A percentile compares a stretch with the other conserved stretches of the same genome.
Conservation (phyloP, 2,329 filamentous ascomycete genomes). For the Hypoxylon sp. region DNA sequence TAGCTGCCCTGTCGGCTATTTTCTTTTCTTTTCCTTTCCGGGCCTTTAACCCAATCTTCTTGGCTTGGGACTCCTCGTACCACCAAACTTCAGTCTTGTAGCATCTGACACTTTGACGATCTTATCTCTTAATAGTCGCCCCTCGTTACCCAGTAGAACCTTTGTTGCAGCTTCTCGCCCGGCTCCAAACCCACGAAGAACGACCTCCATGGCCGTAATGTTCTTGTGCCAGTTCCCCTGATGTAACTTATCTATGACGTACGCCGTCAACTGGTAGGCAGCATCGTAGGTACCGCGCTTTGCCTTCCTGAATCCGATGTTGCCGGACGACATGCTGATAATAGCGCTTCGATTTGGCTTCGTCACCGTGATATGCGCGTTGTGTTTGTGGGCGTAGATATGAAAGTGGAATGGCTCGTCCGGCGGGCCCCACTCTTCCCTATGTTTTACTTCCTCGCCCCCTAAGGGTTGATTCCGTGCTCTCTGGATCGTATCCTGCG, state of each 20-base stretch:
- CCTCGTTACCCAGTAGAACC: conserved; percentile 86
- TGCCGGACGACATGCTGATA: conserved; percentile 81
- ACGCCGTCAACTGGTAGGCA: conserved; percentile 87
- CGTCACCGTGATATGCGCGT: conserved; percentile 91
- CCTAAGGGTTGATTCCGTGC: conserved; percentile 37
- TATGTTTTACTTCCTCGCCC: conserved; percentile 32
- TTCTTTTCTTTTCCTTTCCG: not conserved
- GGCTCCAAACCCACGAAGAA: conserved; percentile 83
- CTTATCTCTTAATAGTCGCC: conserved; percentile 75
- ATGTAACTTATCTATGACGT: conserved; percentile 83
- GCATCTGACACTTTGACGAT: conserved; percentile 84
- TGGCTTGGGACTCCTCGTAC: conserved; percentile 82
- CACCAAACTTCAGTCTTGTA: conserved; percentile 95
- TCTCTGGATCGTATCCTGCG: conserved; percentile 29
- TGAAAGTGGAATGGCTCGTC: conserved; percentile 83
- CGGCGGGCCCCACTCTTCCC: conserved; percentile 48
- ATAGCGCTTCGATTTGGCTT: conserved; percentile 82
- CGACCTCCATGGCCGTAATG: conserved; percentile 80
- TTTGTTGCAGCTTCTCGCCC: conserved; percentile 92
- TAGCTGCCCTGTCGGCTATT: conserved; percentile 11
- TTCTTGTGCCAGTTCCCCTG: conserved; percentile 80
- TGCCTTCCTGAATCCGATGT: conserved; percentile 89
- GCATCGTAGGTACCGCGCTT: conserved; percentile 86
- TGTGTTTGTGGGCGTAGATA: conserved; percentile 88
- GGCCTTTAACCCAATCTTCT: conserved; percentile 70